Conservation (phyloP, 2,329 filamentous ascomycete genomes). For the Aspergillus sp. region DNA sequence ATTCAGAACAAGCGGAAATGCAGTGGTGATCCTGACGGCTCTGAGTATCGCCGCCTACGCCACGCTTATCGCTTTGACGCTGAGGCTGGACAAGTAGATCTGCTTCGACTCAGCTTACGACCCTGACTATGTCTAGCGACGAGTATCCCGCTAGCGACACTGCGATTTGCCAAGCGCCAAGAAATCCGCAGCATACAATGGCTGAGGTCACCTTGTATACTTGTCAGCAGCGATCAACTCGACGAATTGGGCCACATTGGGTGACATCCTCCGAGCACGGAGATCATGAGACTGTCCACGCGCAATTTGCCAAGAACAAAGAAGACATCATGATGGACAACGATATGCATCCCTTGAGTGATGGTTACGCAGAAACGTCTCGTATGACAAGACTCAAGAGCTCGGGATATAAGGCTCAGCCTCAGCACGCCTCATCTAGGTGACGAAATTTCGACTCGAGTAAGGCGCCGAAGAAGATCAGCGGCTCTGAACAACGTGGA, state of each 20-base stretch:
- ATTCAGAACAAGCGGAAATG: conserved; percentile 69
- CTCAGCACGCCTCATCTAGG: conserved; percentile 3
- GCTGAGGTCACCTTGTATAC: background rate
- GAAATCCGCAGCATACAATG: conserved; percentile 28
- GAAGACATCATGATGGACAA: conserved; percentile 6
- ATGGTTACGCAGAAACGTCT: conserved; percentile 5
- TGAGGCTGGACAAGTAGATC: conserved; percentile 49
- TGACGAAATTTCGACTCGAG: background rate
- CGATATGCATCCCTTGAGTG: background rate
- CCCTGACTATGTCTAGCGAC: background rate
- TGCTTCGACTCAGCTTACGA: background rate
- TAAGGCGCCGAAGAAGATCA: conserved; percentile 1
- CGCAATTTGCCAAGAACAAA: conserved; percentile 15
- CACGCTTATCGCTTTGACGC: conserved; percentile 62
- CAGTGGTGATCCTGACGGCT: conserved; percentile 65
- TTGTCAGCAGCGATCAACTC: background rate
- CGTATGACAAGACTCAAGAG: background rate
- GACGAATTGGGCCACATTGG: background rate
- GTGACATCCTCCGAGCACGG: conserved; percentile 13
- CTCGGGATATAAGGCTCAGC: background rate
- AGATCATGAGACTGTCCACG: conserved; percentile 20
- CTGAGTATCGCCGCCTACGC: conserved; percentile 66
- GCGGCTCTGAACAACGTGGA: conserved; percentile 13
- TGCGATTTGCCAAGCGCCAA: conserved; percentile 41
- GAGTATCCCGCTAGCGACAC: conserved; percentile 1